Percentiles rank a stretch among this genome's conserved stretches.
phyloP scores from a whole-genome alignment of 805 yeast genomes.

The Spathaspora girioi region DNA sequence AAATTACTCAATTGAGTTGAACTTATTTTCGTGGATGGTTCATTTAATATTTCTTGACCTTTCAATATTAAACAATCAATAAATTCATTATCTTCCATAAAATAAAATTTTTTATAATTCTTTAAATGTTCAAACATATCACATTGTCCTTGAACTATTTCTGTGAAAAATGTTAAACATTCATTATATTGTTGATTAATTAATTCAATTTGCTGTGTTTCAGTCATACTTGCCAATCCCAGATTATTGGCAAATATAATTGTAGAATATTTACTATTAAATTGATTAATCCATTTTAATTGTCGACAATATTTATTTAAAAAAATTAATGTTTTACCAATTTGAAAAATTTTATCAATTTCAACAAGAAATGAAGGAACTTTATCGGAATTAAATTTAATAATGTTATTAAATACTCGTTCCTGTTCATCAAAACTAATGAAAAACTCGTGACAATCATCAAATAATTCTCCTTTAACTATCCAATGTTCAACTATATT shows the following conservation, averaged over 20 bases:
- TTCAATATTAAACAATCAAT: conserved; percentile 59
- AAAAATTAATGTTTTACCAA: conserved; percentile 71
- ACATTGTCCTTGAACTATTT: conserved; percentile 43
- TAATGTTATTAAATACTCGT: conserved; percentile 30
- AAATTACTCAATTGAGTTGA: conserved; percentile 63
- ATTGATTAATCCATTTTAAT: conserved; percentile 55
- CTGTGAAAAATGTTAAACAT: conserved; percentile 49
- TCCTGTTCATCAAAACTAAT: conserved; percentile 30
- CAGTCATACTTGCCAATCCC: conserved; percentile 30
- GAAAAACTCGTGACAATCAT: conserved; percentile 62
- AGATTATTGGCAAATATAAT: conserved; percentile 25
- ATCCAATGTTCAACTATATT: conserved; percentile 66
- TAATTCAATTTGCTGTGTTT: conserved; percentile 32
- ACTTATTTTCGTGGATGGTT: conserved; percentile 61
- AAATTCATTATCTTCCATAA: conserved; percentile 80
- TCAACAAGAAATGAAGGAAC: conserved; percentile 42
- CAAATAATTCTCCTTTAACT: conserved; percentile 57
- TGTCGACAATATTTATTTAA: conserved; percentile 65
- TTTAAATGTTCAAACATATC: conserved; percentile 52
- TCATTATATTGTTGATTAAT: conserved; percentile 46
- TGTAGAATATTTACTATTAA: conserved; percentile 30
- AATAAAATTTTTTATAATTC: conserved; percentile 60
- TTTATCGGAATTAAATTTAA: conserved; percentile 26
- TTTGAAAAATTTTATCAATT: conserved; percentile 47
- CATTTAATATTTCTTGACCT: conserved; percentile 50